A percentile compares a stretch with the other conserved stretches of the same genome.
phyloP scores from a whole-genome alignment of 306 rosid genomes.

The Quercus cerris region DNA sequence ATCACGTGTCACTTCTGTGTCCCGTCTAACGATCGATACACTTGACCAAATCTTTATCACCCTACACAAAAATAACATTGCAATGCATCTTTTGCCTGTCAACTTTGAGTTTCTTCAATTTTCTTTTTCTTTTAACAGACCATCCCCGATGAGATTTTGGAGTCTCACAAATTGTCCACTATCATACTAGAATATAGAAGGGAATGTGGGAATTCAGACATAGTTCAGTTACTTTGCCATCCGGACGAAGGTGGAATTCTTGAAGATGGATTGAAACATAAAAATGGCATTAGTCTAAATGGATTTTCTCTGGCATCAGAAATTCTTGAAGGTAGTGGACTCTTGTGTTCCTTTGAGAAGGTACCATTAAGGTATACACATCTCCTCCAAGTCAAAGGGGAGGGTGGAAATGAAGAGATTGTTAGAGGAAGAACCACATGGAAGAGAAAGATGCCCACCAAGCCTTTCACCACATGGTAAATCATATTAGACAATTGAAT shows the following conservation, averaged over 20 bases:
- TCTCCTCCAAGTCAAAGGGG: slow-evolving; percentile 61
- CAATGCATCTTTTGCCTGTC: background rate
- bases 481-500: background rate
- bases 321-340: slow-evolving; percentile 58
- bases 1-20: too few species aligned
- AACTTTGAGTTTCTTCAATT: background rate
- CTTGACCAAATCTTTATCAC: too few species aligned
- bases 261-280: slow-evolving; percentile 38
- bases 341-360: slow-evolving; percentile 49
- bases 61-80: background rate
- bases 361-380: slow-evolving; percentile 63
- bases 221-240: slow-evolving; percentile 75
- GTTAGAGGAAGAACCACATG: slow-evolving; percentile 81
- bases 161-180: slow-evolving; percentile 60
- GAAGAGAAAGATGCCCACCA: slow-evolving; percentile 54
- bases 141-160: slow-evolving; percentile 63
- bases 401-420: slow-evolving; percentile 62
- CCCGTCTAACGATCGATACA: too few species aligned
- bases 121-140: slow-evolving; percentile 39
- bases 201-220: slow-evolving; percentile 79
- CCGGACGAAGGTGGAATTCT: slow-evolving; percentile 67
- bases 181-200: slow-evolving; percentile 74
- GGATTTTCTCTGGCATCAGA: slow-evolving; percentile 67
- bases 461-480: slow-evolving; percentile 38
- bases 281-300: slow-evolving; percentile 36